These are phyloP conservation scores for Citrus cavaleriei DNA, from an alignment of 345 rosid genomes.

Conservation along the genomic window DNA sequence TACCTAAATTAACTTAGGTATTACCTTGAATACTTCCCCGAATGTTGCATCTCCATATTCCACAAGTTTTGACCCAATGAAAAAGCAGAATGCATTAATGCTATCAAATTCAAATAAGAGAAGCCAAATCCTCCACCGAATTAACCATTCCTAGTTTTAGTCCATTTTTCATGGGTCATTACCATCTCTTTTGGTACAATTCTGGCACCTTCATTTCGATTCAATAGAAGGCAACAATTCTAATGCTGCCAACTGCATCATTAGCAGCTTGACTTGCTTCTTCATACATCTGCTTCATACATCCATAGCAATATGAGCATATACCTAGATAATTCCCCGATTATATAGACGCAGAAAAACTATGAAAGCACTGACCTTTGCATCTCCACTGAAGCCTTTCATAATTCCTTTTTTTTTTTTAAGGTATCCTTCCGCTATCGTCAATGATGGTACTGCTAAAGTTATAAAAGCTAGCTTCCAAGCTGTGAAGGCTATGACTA, in stretches of 20 bases:
- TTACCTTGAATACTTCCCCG: conserved; percentile 68
- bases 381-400: conserved; percentile 58
- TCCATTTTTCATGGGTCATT: conserved; percentile 43
- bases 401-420: conserved; percentile 28
- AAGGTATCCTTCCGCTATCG: conserved; percentile 35
- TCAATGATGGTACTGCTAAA: conserved; percentile 38
- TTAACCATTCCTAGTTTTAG: conserved; percentile 41
- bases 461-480: conserved; percentile 49
- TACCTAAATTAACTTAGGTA: conserved; percentile 28
- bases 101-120: conserved; percentile 40
- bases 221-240: conserved; percentile 63
- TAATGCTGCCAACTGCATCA: conserved; percentile 59
- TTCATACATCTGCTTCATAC: conserved; percentile 50
- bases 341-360: neutral
- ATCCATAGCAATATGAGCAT: neutral
- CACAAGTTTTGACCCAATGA: conserved; percentile 45
- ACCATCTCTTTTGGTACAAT: conserved; percentile 46
- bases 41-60: conserved; percentile 55
- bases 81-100: conserved; percentile 48
- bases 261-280: conserved; percentile 70
- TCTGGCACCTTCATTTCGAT: conserved; percentile 55
- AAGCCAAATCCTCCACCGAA: conserved; percentile 53
- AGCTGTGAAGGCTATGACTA: conserved; percentile 49
- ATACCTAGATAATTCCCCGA: neutral
- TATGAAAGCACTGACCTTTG: conserved; percentile 30